Evolutionary conservation across 257 asterid species (phyloP).

Genomic region (Penstemon newberryi): DNA sequence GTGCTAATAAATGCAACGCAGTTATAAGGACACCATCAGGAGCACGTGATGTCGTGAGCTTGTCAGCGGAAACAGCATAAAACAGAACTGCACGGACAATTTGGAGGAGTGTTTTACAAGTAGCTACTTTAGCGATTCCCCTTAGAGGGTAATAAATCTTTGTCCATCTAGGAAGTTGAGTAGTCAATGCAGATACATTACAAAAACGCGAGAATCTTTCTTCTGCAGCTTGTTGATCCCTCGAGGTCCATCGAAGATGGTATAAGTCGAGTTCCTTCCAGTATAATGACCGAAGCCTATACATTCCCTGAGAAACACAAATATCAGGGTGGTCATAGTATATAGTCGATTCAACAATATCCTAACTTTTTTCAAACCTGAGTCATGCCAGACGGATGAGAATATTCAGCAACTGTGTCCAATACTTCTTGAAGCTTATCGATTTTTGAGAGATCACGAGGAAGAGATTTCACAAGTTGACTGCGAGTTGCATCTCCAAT

Average conservation of each 20-base stretch:
- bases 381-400: slow-evolving; percentile 91
- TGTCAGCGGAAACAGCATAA: slow-evolving; percentile 72
- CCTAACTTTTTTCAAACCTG: slow-evolving; percentile 55
- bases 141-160: slow-evolving; percentile 78
- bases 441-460: slow-evolving; percentile 78
- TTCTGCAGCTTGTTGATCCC: slow-evolving; percentile 91
- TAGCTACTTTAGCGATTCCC: slow-evolving; percentile 81
- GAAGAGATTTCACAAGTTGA: slow-evolving; percentile 86
- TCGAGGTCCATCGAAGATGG: slow-evolving; percentile 93
- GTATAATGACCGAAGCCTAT: slow-evolving; percentile 59
- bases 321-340: slow-evolving; percentile 19
- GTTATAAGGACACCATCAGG: slow-evolving; percentile 75
- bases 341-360: too few relatives aligned
- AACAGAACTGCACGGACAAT: slow-evolving; percentile 76
- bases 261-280: slow-evolving; percentile 97
- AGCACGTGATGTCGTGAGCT: slow-evolving; percentile 61
- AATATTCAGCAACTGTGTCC: slow-evolving; percentile 78
- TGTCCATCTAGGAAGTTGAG: slow-evolving; percentile 91
- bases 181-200: slow-evolving; percentile 70
- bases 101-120: slow-evolving; percentile 74
- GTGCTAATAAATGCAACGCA: slow-evolving; percentile 86
- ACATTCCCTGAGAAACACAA: slow-evolving; percentile 70
- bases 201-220: slow-evolving; percentile 88
- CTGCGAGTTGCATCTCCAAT: slow-evolving; percentile 80
- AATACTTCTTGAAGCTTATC: slow-evolving; percentile 79